Evolutionary conservation across 108 stramenopile genomes (phyloP), one percentile per base, ranked within the genome.

Genomic region (Bacterosira constricta): DNA sequence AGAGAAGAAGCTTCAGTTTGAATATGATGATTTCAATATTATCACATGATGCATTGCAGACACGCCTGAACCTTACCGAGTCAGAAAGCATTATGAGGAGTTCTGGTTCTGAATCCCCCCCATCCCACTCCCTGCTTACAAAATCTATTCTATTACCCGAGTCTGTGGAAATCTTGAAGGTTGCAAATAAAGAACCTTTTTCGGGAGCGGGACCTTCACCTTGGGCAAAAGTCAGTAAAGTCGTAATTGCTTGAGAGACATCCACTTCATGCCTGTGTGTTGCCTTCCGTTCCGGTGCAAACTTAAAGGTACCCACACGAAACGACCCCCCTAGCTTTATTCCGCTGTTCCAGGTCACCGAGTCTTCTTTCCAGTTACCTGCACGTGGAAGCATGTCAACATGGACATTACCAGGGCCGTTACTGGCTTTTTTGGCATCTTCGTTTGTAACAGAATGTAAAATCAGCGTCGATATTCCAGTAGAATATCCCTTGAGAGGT

Each of bases 191-290:
- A 42, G 41, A 42, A n/a, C n/a, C n/a, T n/a, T n/a, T n/a, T n/a
- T n/a, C n/a, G n/a, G n/a, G n/a, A n/a, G n/a, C n/a, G 41, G 41
- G 41, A 12, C 15, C 41, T 42, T 1, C 41, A 42, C 10, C 41
- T 42, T 42, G 41, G 9, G n/a, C 12, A 2, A n/a, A n/a, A 12
- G 2, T 4, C 2, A 45, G 35, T 30, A n/a, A 37, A 61, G 2
- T 10, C 30, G 27, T 18, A 13, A 53, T 31, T 31, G 52, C 52
- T 13, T 18, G 52, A 13, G 20, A 9, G 52, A 53, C 52, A 31
- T 53, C 52, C 17, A 53, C 52, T 11, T 53, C 52, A 31, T 53
- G 30, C 17, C 30, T 53, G 17, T 18, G 52, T 53, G 29, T 53
- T 31, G 13, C 12, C 3, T 18, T 31, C 3, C 8, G 13, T 3